A percentile compares a stretch with the other conserved stretches of the same genome.
Evolutionary conservation across 352 stramenopile species (phyloP).

Genomic region (Globisporangium viniferum): DNA sequence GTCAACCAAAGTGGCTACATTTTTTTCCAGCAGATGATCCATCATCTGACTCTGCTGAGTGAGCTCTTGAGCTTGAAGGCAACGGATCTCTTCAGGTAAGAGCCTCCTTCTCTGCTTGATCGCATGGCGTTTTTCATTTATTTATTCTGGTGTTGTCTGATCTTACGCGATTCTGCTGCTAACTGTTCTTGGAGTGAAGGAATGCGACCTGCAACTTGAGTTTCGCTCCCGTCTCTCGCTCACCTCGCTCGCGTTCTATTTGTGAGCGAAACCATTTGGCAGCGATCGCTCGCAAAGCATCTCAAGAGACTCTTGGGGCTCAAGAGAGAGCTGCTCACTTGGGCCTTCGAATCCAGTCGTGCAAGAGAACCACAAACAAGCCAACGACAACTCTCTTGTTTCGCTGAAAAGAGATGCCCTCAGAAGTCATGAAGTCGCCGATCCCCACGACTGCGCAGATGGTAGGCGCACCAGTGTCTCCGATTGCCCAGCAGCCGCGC

Average conservation of each 20-base stretch:
- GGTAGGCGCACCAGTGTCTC: neutral
- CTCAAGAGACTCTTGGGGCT: neutral
- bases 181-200: neutral
- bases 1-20: neutral
- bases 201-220: slow-evolving; percentile 3
- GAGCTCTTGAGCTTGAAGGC: neutral
- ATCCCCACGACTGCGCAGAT: neutral
- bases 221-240: neutral
- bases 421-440: neutral
- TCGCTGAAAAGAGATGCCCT: neutral
- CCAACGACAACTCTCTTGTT: neutral
- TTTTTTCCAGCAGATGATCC: neutral
- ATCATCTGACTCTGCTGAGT: neutral
- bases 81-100: neutral
- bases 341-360: neutral
- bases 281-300: neutral
- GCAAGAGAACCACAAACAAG: neutral
- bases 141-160: neutral
- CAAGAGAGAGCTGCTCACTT: neutral
- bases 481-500: neutral
- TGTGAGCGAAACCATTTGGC: neutral
- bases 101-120: neutral
- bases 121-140: neutral
- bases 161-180: neutral
- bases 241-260: neutral